Evolutionary conservation across 495 filamentous ascomycete species (phyloP).

Genomic region (Aspergillus incahuasiensis): DNA sequence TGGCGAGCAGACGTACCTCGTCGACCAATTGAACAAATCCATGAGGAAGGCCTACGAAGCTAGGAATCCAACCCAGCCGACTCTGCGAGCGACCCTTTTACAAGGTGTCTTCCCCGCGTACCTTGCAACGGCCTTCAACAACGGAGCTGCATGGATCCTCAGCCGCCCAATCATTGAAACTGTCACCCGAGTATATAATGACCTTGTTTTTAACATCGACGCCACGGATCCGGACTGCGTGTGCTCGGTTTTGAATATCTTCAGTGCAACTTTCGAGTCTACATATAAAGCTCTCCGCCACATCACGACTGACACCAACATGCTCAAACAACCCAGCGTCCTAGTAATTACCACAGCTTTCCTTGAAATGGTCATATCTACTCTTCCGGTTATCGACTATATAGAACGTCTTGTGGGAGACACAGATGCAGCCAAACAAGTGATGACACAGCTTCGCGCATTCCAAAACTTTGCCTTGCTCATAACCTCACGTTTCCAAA

Average conservation of each 20-base stretch:
- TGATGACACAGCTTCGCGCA: constrained; percentile 11
- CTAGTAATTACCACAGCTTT: constrained; percentile 38
- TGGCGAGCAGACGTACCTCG: constrained; percentile 54
- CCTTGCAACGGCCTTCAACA: constrained; percentile 47
- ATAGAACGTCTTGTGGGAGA: constrained; percentile 34
- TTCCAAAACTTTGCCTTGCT: background rate
- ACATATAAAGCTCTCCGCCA: constrained; percentile 33
- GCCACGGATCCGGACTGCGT: constrained; percentile 41
- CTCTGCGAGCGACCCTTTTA: constrained; percentile 54
- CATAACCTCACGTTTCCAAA: background rate
- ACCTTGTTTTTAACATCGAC: constrained; percentile 47
- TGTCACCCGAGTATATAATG: constrained; percentile 36
- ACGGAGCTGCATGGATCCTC: constrained; percentile 54
- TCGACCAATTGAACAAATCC: constrained; percentile 53
- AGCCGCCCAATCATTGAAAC: constrained; percentile 53
- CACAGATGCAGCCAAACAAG: constrained; percentile 2
- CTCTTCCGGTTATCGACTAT: constrained; percentile 51
- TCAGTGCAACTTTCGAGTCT: constrained; percentile 41
- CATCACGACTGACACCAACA: constrained; percentile 25
- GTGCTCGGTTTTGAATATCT: constrained; percentile 37
- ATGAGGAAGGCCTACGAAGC: constrained; percentile 49
- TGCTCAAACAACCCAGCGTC: constrained; percentile 35
- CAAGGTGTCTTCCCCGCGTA: constrained; percentile 63
- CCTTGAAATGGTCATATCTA: constrained; percentile 42
- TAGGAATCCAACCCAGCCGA: constrained; percentile 38